Conservation (phyloP, 805 yeast species). For the Wickerhamomyces hampshirensis region DNA sequence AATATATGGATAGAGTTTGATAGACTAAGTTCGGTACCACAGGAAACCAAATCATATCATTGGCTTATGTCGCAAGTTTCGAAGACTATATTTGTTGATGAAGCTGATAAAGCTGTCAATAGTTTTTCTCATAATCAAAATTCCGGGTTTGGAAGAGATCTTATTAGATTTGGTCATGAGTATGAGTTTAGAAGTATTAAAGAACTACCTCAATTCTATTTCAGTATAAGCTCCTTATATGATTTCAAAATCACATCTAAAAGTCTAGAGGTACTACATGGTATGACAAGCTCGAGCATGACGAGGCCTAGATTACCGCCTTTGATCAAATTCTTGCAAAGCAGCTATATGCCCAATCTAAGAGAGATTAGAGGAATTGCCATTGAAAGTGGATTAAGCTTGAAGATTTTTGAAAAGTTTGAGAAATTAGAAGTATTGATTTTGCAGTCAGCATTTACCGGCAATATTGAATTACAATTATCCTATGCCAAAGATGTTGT, state of each 20-base stretch:
- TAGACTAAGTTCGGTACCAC: neutral
- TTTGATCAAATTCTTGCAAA: conserved; percentile 15
- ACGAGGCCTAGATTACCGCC: conserved; percentile 18
- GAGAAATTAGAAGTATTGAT: conserved; percentile 9
- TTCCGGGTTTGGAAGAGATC: conserved; percentile 4
- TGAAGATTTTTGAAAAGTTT: conserved; percentile 18
- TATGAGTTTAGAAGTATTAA: conserved; percentile 13
- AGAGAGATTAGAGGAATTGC: conserved; percentile 15
- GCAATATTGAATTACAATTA: conserved; percentile 6
- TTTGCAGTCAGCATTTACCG: conserved; percentile 20
- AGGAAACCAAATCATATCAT: conserved; percentile 2
- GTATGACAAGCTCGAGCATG: conserved; percentile 18
- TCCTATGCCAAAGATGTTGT: conserved; percentile 1
- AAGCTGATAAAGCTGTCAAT: conserved; percentile 7
- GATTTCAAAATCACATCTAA: conserved; percentile 17
- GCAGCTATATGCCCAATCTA: conserved; percentile 18
- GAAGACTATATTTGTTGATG: conserved; percentile 8
- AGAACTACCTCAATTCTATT: conserved; percentile 16
- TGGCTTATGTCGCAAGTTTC: conserved; percentile 9
- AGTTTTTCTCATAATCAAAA: neutral
- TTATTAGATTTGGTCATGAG: conserved; percentile 15
- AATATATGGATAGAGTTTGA: conserved; percentile 3
- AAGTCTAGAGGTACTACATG: conserved; percentile 10
- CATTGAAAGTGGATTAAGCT: conserved; percentile 17
- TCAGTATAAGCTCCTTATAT: conserved; percentile 9